Evolutionary conservation across 305 asterid genomes (phyloP), one percentile per base, ranked within the genome.

Genomic region (Fraxinus greggii): DNA sequence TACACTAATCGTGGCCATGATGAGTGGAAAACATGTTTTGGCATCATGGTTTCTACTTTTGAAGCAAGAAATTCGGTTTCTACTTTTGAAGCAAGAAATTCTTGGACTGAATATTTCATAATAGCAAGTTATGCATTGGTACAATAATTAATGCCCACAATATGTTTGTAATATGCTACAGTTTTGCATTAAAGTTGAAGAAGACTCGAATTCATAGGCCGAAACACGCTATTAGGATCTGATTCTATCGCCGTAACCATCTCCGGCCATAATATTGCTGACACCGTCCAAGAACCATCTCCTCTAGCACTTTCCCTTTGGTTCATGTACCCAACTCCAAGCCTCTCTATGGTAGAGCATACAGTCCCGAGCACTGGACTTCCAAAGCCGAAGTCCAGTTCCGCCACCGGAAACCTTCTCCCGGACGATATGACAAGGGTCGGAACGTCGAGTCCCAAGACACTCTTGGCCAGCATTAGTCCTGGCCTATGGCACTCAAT

Each of bases 21-120:
- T 93, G 95, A 93, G 94, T 45, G 98, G 98, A 69, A 95, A 91
- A 81, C 90, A 97, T 0, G 91, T 95, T 1, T 89, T 93, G 97
- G 98, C 97, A 17, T 91, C 98, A 31, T n/a, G n/a, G 31, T 32
- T 32, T 32, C 35, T 33, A 33, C 36, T 33, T 33, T 33, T 33
- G 36, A 33, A 33, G 36, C 4, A 32, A 32, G 35, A 33, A 33
- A 33, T 33, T 33, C 36, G n/a, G 31, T 32, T 32, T 32, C 35
- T 33, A 33, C 36, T 33, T 33, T 33, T 33, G 36, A 33, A 33
- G 36, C 4, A 32, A 32, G 35, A 33, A 33, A 33, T 33, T 33
- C 36, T 33, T 33, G 36, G 5, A 33, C 40, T 1, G 51, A 40
- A 40, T 45, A 45, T 45, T 45, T 45, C 56, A 45, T 13, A 45